These are phyloP conservation scores for Seiridium unicorne DNA, from an alignment of 2,329 filamentous ascomycete species.

Conservation along the genomic window DNA sequence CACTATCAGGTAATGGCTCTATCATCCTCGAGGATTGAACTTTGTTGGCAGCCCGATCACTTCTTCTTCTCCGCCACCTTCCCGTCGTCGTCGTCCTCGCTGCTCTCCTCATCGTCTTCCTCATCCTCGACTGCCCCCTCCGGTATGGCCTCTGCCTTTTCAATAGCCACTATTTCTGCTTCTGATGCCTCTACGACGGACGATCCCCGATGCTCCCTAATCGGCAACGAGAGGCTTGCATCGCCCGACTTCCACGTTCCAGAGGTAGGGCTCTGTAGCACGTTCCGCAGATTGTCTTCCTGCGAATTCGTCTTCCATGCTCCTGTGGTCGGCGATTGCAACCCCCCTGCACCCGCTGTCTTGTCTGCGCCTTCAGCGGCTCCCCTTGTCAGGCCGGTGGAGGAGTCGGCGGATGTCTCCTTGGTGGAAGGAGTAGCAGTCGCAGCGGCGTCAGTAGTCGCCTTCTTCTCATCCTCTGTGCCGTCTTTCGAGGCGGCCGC, in stretches of 20 bases:
- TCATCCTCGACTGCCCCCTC: slow-evolving; percentile 37
- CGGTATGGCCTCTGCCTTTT: slow-evolving; percentile 36
- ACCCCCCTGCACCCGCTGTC: slow-evolving; percentile 22
- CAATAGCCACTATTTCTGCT: slow-evolving; percentile 37
- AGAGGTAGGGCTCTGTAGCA: slow-evolving; percentile 42
- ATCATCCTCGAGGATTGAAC: background rate
- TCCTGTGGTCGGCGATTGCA: slow-evolving; percentile 45
- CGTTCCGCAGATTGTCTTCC: slow-evolving; percentile 21
- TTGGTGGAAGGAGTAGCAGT: background rate
- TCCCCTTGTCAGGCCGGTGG: slow-evolving; percentile 11
- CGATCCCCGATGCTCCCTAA: slow-evolving; percentile 29
- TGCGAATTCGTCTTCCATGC: slow-evolving; percentile 35
- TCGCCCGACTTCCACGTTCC: slow-evolving; percentile 38
- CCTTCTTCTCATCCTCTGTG: slow-evolving; percentile 7
- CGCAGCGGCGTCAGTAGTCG: slow-evolving; percentile 5
- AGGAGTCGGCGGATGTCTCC: slow-evolving; percentile 1
- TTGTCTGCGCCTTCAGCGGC: slow-evolving; percentile 11
- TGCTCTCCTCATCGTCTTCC: slow-evolving; percentile 25
- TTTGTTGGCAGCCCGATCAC: background rate
- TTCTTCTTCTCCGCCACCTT: slow-evolving; percentile 22
- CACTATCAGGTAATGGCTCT: background rate
- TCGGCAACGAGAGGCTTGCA: slow-evolving; percentile 10
- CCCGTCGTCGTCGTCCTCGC: slow-evolving; percentile 18
- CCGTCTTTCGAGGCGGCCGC: slow-evolving; percentile 4
- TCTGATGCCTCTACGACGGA: slow-evolving; percentile 29